These are phyloP conservation scores for Daldinia bambusicola DNA, from an alignment of 495 filamentous ascomycete species.

Conservation along the genomic window DNA sequence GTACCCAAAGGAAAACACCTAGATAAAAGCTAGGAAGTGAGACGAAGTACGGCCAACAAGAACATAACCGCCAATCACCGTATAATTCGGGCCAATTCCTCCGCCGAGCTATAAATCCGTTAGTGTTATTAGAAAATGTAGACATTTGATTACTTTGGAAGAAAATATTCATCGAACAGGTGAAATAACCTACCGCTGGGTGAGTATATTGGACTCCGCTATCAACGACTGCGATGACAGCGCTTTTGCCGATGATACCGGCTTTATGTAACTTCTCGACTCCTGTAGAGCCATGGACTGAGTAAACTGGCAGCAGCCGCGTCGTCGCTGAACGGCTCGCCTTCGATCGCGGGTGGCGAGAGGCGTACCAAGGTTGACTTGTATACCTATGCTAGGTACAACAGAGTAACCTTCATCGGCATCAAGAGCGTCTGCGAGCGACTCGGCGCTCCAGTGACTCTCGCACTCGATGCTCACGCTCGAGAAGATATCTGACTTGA, in stretches of 20 bases:
- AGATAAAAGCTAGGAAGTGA: neutral
- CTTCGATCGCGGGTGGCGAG: neutral
- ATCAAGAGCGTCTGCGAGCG: neutral
- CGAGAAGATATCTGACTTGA: neutral
- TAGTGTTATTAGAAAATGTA: neutral
- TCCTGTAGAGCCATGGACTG: neutral
- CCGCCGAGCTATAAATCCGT: slow-evolving; percentile 46
- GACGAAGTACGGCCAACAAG: slow-evolving; percentile 45
- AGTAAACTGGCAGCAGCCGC: slow-evolving; percentile 1
- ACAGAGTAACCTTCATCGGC: neutral
- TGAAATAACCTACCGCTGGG: neutral
- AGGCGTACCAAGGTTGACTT: neutral
- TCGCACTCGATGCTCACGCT: neutral
- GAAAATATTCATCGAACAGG: neutral
- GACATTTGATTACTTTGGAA: neutral
- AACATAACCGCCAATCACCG: slow-evolving; percentile 51
- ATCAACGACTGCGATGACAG: neutral
- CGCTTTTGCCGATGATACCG: neutral
- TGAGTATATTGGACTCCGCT: neutral
- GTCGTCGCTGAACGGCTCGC: neutral
- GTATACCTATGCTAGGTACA: neutral
- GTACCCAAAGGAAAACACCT: neutral
- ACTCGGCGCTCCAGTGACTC: neutral
- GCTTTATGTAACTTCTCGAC: neutral
- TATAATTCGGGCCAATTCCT: slow-evolving; percentile 50